Conservation (phyloP, 805 yeast species). For the Jamesozyma hellenica region DNA sequence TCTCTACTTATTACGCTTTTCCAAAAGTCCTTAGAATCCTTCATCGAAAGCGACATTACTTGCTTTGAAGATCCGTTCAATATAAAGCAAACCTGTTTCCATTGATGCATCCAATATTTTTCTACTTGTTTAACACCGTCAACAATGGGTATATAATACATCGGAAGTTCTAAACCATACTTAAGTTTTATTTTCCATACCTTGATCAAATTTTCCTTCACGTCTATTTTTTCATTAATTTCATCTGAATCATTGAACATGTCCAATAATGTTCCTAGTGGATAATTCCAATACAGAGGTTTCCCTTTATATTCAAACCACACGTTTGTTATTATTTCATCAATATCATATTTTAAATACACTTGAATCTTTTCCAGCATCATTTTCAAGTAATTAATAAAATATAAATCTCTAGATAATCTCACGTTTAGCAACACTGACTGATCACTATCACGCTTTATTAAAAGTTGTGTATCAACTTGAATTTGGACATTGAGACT, state of each 20-base stretch:
- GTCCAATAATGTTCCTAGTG: constrained; percentile 62
- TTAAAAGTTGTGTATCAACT: constrained; percentile 15
- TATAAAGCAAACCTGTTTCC: constrained; percentile 74
- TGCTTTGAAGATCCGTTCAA: constrained; percentile 68
- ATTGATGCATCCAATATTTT: constrained; percentile 60
- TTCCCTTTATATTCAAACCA: constrained; percentile 63
- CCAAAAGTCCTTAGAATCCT: constrained; percentile 52
- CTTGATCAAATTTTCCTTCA: constrained; percentile 10
- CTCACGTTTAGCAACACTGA: constrained; percentile 17
- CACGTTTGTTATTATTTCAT: constrained; percentile 26
- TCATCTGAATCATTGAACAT: constrained; percentile 9
- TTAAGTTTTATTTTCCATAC: constrained; percentile 43
- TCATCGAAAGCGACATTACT: constrained; percentile 66
- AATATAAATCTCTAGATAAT: constrained; percentile 40
- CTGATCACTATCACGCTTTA: constrained; percentile 11
- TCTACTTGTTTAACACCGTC: constrained; percentile 27
- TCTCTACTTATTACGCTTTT: constrained; percentile 32
- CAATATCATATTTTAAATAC: constrained; percentile 23
- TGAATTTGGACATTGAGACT: constrained; percentile 36
- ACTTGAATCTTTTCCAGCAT: constrained; percentile 34
- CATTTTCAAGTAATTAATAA: constrained; percentile 35
- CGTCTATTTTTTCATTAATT: too few species aligned
- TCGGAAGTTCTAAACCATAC: constrained; percentile 34
- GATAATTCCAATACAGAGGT: constrained; percentile 69
- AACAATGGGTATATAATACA: constrained; percentile 34